Conservation (phyloP, 2,329 filamentous ascomycete species). For the Monilinia vaccinii-corymbosi region DNA sequence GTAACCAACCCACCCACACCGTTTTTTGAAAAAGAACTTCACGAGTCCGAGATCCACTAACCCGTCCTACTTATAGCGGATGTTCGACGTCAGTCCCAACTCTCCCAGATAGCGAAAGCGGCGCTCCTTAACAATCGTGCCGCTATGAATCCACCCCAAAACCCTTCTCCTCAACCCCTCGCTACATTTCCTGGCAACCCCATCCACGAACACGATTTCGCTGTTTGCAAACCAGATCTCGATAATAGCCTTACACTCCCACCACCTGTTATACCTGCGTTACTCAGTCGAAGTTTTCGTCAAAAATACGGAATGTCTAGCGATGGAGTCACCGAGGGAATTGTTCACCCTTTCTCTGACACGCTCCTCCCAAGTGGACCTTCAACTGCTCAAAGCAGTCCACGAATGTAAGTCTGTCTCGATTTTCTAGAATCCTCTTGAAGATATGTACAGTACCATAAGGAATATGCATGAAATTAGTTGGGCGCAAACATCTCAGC, state of each 20-base stretch:
- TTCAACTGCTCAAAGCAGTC: constrained; percentile 27
- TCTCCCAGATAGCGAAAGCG: constrained; percentile 5
- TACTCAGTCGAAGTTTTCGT: background rate
- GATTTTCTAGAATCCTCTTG: background rate
- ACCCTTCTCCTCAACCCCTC: constrained; percentile 6
- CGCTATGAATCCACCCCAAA: background rate
- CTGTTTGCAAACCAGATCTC: constrained; percentile 2
- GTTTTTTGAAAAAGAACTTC: too few relatives aligned
- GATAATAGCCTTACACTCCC: constrained; percentile 2
- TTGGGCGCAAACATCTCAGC: background rate
- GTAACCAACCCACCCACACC: background rate
- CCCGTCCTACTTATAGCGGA: background rate
- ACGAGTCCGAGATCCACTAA: constrained; percentile 1
- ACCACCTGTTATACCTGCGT: background rate
- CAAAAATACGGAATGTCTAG: constrained; percentile 2
- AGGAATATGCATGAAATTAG: background rate
- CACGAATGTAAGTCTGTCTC: constrained; percentile 25
- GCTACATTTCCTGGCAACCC: background rate
- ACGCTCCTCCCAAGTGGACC: constrained; percentile 20
- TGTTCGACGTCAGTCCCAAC: constrained; percentile 11
- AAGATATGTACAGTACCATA: background rate
- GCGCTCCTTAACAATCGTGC: constrained; percentile 5
- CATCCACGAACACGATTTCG: constrained; percentile 4
- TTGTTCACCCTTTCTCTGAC: constrained; percentile 17
- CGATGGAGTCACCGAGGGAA: constrained; percentile 8